Conservation (phyloP, 768 basidiomycete species). For the Calocybe gangraenosa region DNA sequence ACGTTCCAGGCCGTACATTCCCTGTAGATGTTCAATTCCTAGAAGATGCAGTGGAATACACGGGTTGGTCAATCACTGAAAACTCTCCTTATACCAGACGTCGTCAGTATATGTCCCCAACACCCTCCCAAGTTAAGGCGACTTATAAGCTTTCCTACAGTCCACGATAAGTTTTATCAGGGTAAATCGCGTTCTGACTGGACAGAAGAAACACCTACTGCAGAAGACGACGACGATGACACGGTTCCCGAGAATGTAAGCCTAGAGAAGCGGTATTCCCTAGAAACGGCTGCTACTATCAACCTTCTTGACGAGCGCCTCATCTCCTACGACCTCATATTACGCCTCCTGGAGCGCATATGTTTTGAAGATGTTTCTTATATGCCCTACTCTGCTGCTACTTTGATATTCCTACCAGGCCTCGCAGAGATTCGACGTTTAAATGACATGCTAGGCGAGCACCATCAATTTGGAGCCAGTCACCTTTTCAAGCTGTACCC, state of each 20-base stretch:
- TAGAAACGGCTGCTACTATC: constrained; percentile 68
- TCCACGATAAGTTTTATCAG: constrained; percentile 58
- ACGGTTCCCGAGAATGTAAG: constrained; percentile 40
- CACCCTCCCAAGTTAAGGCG: background rate
- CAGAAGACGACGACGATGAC: constrained; percentile 67
- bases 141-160: constrained; percentile 29
- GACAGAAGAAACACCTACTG: constrained; percentile 64
- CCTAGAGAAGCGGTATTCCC: constrained; percentile 78
- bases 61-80: constrained; percentile 75
- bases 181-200: constrained; percentile 66
- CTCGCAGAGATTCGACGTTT: constrained; percentile 89
- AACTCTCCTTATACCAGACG: constrained; percentile 77
- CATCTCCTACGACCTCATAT: constrained; percentile 89
- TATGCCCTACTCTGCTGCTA: constrained; percentile 63
- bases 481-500: constrained; percentile 73
- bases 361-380: constrained; percentile 65
- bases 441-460: constrained; percentile 76
- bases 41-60: constrained; percentile 87
- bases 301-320: constrained; percentile 83
- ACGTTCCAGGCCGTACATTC: constrained; percentile 92
- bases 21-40: constrained; percentile 84
- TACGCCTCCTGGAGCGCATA: constrained; percentile 75
- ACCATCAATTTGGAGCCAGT: constrained; percentile 62
- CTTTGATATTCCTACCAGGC: constrained; percentile 93
- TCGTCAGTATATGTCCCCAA: constrained; percentile 35